Base-by-base conservation (phyloP, 2,329 filamentous ascomycete species). In the Penicillium crustosum region DNA sequence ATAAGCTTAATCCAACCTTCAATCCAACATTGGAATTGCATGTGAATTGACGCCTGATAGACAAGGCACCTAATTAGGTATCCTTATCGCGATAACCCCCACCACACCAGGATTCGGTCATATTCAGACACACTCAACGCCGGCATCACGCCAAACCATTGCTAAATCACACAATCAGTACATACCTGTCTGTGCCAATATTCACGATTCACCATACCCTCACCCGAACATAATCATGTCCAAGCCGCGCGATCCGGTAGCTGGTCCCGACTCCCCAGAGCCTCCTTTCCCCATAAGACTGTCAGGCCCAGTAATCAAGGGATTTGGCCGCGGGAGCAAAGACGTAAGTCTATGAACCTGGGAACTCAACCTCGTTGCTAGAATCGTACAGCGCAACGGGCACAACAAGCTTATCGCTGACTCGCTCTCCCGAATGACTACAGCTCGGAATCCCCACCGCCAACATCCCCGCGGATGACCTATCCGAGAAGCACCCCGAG, bases 371-470 rank as follows among this genome's bases (percentile, higher is more conserved):
- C 12, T 35, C 4, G 35, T n/a, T 35, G 21, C 17, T 12, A 17
- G 13, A 13, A 25, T 13, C 19, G 17, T 27, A 21, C 9, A 42
- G 6, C 53, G 12, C 21, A 33, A 19, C 19, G 3, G 5, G 3
- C 17, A 4, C 12, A 29, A 15, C 13, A 12, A 21, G 38, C 49
- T 33, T 27, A 29, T 27, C 17, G 23, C 57, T 65, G 43, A 61
- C 33, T 33, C 13, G 9, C 6, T 39, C 21, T n/a, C 17, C 10
- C 43, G 23, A 15, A 52, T 45, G 43, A 6, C 17, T 59, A 36
- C 62, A 95, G 87, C 90, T 97, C 72, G 93, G 93, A 67, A 97
- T 97, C 73, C 94, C 94, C 2, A 97, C 94, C 2, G 94, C 94
- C 72, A 99, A 97, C 80, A 88, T 89, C 69, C 86, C 86, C 9